A percentile compares a stretch with the other conserved stretches of the same genome.
Conservation (phyloP, 202 grass and related monocot species). For the Saccharum hybrid region DNA sequence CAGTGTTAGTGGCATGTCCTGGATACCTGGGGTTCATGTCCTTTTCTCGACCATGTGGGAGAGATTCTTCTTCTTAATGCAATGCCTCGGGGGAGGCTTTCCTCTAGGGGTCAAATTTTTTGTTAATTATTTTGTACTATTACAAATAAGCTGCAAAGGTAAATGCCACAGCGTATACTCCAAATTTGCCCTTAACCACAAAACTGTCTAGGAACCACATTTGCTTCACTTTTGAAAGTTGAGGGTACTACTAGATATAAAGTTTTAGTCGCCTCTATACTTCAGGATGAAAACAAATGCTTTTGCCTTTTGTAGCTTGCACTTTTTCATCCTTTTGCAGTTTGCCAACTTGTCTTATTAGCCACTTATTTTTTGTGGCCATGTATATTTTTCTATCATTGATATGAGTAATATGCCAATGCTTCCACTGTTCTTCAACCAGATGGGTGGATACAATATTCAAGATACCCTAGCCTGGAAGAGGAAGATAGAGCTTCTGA, state of each 20-base stretch:
- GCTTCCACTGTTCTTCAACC: conserved; percentile 47
- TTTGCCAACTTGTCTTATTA: conserved; percentile 12
- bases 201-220: not conserved
- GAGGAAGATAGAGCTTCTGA: conserved; percentile 84
- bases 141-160: conserved; percentile 34
- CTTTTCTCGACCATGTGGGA: not conserved
- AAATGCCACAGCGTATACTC: not conserved
- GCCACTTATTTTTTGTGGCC: not conserved
- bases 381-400: conserved; percentile 12
- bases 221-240: not conserved
- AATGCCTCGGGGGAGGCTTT: too few relatives aligned
- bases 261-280: not conserved
- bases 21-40: not conserved
- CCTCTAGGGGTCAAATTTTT: not conserved
- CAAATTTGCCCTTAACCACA: conserved; percentile 1
- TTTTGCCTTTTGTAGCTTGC: not conserved
- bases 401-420: conserved; percentile 24
- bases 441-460: conserved; percentile 86
- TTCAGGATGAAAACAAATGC: conserved; percentile 5
- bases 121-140: not conserved
- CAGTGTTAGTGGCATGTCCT: not conserved
- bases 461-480: conserved; percentile 83
- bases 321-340: not conserved
- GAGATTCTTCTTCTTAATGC: too few relatives aligned
- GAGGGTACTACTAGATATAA: not conserved